Evolutionary conservation across 306 rosid species (phyloP), one percentile per base, ranked within the genome.

Genomic region (Glycine latifolia): DNA sequence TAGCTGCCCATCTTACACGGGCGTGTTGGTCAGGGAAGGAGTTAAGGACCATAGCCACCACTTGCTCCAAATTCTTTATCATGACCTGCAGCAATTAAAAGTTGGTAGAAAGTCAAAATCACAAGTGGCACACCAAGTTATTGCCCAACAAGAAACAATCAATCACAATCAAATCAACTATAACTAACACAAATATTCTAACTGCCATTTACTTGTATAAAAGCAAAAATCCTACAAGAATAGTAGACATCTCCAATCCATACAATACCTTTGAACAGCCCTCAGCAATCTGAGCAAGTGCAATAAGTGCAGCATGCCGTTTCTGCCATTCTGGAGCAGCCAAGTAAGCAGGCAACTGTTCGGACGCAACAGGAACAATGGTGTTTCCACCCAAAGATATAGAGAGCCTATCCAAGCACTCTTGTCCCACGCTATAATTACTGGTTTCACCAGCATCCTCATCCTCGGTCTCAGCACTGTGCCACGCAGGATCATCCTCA

Each of bases 1-100:
- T 96, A 35, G 99, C 99, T 12, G 99, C 98, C 99, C 99, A 96
- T 84, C 99, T 93, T 60, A 96, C 99, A 78, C 98, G 98, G 56
- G 99, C 97, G 43, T 96, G 97, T 69, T 95, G 98, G 82, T 96
- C 97, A 41, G 91, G 96, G 78, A 96, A 96, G 35, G 98, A 92
- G 82, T 85, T 96, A 87, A 96, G 82, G 37, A 96, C 97, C 99
- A 96, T 96, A 65, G 98, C 97, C 84, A 96, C 96, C 75, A 96
- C 98, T 85, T 92, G 99, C 82, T 96, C 99, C 91, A 96, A 87
- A 76, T 54, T 96, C 85, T 96, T 96, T 17, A 90, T 65, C 99
- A 96, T 96, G 37, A 96, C 99, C 99, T 96, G 87, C 31, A 63
- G 35, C n/a, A 78, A 50, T 71, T 12, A 31, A 37, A 58, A 80